Evolutionary conservation across 805 yeast genomes (phyloP).

Genomic region (Allodekkera sacchari): DNA sequence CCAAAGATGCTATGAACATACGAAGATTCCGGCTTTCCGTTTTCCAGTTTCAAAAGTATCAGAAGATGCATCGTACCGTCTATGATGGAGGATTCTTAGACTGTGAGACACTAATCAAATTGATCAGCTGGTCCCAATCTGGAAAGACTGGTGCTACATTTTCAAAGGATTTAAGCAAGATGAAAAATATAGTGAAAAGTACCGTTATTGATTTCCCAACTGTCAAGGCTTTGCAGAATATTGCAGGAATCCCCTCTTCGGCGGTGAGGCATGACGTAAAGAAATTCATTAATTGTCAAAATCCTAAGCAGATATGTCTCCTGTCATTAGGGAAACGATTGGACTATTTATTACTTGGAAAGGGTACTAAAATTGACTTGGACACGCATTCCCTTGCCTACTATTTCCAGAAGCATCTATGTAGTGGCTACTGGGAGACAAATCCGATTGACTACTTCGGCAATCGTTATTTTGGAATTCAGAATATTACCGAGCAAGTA

Average conservation of each 20-base stretch:
- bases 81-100: slow-evolving; percentile 13
- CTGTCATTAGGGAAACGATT: slow-evolving; percentile 23
- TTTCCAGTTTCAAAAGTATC: slow-evolving; percentile 62
- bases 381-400: slow-evolving; percentile 15
- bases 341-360: slow-evolving; percentile 41
- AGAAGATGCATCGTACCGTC: slow-evolving; percentile 8
- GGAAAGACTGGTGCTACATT: slow-evolving; percentile 27
- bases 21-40: slow-evolving; percentile 61
- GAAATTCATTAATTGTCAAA: slow-evolving; percentile 17
- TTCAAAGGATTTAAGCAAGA: slow-evolving; percentile 26
- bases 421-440: too few species aligned
- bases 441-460: too few species aligned
- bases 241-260: slow-evolving; percentile 16
- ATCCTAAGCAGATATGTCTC: slow-evolving; percentile 18
- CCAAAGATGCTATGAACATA: slow-evolving; percentile 78
- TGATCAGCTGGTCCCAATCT: slow-evolving; percentile 15
- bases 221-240: slow-evolving; percentile 24
- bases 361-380: slow-evolving; percentile 33
- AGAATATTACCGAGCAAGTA: too few species aligned
- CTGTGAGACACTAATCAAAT: slow-evolving; percentile 14
- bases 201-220: slow-evolving; percentile 30
- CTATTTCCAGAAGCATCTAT: too few species aligned
- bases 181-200: slow-evolving; percentile 26
- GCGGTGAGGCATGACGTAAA: slow-evolving; percentile 12
- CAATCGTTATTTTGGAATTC: too few species aligned